Conservation (phyloP, 2,329 filamentous ascomycete species). For the Hymenotorrendiella dingleyae region DNA sequence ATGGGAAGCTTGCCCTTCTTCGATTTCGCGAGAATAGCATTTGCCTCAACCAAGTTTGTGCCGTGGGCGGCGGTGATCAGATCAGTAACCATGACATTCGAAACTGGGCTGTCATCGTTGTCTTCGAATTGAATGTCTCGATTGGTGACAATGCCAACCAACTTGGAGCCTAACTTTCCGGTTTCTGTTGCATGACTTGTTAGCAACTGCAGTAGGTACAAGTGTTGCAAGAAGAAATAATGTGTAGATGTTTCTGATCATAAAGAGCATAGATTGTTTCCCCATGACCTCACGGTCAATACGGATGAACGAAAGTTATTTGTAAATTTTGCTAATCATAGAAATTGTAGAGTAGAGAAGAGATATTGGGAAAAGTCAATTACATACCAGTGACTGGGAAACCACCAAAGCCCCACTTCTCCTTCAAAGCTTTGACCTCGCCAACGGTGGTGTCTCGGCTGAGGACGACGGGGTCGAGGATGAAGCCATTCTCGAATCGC, state of each 20-base stretch:
- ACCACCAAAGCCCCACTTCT: conserved; percentile 97
- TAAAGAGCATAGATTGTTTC: conserved; percentile 54
- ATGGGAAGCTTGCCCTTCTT: conserved; percentile 99
- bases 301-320: conserved; percentile 99
- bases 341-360: conserved; percentile 25
- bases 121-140: conserved; percentile 97
- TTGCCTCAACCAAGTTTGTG: conserved; percentile 81
- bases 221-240: not conserved
- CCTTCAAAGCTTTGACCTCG: conserved; percentile 87
- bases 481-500: conserved; percentile 99
- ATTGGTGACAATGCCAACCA: conserved; percentile 95
- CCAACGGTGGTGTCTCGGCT: conserved; percentile 80
- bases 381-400: conserved; percentile 96
- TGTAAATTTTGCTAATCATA: conserved; percentile 76
- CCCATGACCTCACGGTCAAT: conserved; percentile 85
- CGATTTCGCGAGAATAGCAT: conserved; percentile 85
- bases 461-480: conserved; percentile 90
- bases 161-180: conserved; percentile 89
- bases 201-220: conserved; percentile 28
- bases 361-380: conserved; percentile 5
- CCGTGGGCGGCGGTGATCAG: conserved; percentile 82
- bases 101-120: conserved; percentile 64
- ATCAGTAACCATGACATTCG: conserved; percentile 91
- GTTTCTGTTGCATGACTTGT: conserved; percentile 56
- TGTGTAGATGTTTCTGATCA: conserved; percentile 30